Evolutionary conservation across 2,329 filamentous ascomycete species (phyloP).

Genomic region (Penicillium sp.): DNA sequence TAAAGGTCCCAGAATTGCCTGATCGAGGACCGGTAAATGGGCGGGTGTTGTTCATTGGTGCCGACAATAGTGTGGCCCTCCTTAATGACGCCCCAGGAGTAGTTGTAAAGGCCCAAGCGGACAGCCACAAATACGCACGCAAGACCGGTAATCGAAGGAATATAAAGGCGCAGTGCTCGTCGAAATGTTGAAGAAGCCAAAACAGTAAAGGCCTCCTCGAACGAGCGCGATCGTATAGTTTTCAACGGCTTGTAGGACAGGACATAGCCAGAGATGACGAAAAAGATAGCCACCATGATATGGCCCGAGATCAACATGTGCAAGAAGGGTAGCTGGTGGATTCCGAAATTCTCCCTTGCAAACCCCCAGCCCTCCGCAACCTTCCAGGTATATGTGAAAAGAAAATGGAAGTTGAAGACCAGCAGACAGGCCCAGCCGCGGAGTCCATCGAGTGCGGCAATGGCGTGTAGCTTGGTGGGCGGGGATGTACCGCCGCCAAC

Average conservation of each 20-base stretch:
- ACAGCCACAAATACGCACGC: constrained; percentile 45
- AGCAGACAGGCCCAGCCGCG: constrained; percentile 49
- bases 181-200: constrained; percentile 49
- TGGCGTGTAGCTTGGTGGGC: constrained; percentile 37
- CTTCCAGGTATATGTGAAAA: constrained; percentile 48
- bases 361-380: constrained; percentile 45
- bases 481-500: constrained; percentile 34
- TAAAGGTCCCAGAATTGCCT: constrained; percentile 44
- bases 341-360: constrained; percentile 41
- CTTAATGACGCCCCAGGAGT: constrained; percentile 38
- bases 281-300: constrained; percentile 53
- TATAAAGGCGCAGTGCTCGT: constrained; percentile 46
- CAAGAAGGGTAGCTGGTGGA: constrained; percentile 46
- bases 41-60: constrained; percentile 48
- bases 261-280: constrained; percentile 53
- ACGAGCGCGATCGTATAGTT: constrained; percentile 40
- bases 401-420: constrained; percentile 51
- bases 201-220: constrained; percentile 43
- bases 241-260: constrained; percentile 47
- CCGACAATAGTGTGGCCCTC: constrained; percentile 43
- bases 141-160: constrained; percentile 46
- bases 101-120: constrained; percentile 45
- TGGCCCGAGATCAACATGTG: constrained; percentile 49
- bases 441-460: constrained; percentile 46
- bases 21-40: constrained; percentile 34